Evolutionary conservation across 108 stramenopile genomes (phyloP).

Genomic region (Chaetoceros tenuissimus): DNA sequence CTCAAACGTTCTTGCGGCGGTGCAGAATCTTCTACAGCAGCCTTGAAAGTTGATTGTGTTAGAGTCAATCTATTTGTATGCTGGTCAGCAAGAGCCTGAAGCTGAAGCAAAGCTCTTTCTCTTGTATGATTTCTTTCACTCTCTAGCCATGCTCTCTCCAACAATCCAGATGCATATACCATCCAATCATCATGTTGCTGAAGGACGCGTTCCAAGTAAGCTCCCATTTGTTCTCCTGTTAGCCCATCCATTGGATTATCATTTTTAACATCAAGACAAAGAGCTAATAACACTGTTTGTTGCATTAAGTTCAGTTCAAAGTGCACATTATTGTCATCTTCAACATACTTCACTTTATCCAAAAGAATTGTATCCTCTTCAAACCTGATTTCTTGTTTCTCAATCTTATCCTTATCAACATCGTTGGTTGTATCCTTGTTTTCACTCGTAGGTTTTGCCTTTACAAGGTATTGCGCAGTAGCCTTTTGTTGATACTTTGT

Average conservation of each 20-base stretch:
- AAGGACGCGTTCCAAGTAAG: constrained; percentile 85
- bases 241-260: constrained; percentile 89
- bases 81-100: constrained; percentile 95
- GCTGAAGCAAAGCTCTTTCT: constrained; percentile 89
- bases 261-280: constrained; percentile 95
- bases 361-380: constrained; percentile 83
- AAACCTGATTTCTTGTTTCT: constrained; percentile 26
- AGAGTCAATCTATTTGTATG: constrained; percentile 81
- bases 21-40: constrained; percentile 85
- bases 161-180: constrained; percentile 87
- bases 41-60: constrained; percentile 71
- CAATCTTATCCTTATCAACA: constrained; percentile 12
- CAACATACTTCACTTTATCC: constrained; percentile 73
- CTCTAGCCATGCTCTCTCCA: constrained; percentile 93
- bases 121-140: constrained; percentile 71
- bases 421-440: neutral
- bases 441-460: constrained; percentile 39
- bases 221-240: constrained; percentile 93
- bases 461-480: constrained; percentile 77
- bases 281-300: constrained; percentile 80
- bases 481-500: constrained; percentile 84
- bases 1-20: constrained; percentile 80
- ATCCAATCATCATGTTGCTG: constrained; percentile 84
- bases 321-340: constrained; percentile 48
- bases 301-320: constrained; percentile 59